Evolutionary conservation across 202 grass and related monocot species (phyloP).

Genomic region (Panicum hallii): DNA sequence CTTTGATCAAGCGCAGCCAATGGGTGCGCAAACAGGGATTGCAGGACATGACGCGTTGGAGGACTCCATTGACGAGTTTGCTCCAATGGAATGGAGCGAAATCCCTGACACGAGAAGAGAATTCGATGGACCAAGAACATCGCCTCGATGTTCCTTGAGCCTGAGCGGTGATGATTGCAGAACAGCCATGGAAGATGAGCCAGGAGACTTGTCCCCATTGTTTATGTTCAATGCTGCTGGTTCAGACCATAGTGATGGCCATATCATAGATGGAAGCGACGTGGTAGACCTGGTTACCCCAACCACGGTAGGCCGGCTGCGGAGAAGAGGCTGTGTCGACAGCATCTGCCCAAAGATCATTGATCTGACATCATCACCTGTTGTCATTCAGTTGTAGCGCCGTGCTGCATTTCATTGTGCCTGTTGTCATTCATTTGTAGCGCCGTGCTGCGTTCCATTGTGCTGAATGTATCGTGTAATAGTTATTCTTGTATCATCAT

Average conservation of each 20-base stretch:
- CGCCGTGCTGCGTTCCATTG: slow-evolving; percentile 8
- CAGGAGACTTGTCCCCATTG: neutral
- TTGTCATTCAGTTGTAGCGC: slow-evolving; percentile 61
- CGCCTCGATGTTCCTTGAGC: slow-evolving; percentile 38
- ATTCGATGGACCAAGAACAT: neutral
- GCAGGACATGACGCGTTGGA: neutral
- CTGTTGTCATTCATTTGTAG: slow-evolving; percentile 66
- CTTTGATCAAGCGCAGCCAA: slow-evolving; percentile 23
- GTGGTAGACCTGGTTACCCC: slow-evolving; percentile 69
- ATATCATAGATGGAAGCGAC: neutral
- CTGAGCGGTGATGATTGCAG: neutral
- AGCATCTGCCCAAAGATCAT: slow-evolving; percentile 47
- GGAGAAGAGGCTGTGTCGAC: slow-evolving; percentile 7
- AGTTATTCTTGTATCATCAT: neutral
- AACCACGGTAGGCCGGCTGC: slow-evolving; percentile 33
- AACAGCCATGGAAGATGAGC: neutral
- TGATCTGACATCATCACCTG: slow-evolving; percentile 68
- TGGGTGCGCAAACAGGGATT: neutral
- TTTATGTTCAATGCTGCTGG: neutral
- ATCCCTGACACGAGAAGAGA: slow-evolving; percentile 7
- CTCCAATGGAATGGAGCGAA: neutral
- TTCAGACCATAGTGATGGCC: neutral
- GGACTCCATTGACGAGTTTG: neutral
- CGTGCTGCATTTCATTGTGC: neutral
- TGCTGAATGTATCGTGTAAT: slow-evolving; percentile 15